phyloP scores from a whole-genome alignment of 257 asterid species.

The Solanum pinnatisectum region DNA sequence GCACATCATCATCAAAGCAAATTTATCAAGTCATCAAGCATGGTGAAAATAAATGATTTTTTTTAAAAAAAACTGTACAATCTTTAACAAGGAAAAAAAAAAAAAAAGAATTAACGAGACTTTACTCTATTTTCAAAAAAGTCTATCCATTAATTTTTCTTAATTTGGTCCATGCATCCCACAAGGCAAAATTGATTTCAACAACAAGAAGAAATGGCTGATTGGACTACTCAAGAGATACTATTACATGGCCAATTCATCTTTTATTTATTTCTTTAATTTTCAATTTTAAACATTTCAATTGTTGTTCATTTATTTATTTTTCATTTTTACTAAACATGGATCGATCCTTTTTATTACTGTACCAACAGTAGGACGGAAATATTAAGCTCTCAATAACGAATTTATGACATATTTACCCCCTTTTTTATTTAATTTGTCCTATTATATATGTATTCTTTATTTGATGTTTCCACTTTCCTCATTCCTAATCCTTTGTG shows the following conservation, averaged over 20 bases:
- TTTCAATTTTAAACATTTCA: neutral
- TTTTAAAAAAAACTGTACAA: neutral
- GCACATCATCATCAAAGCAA: neutral
- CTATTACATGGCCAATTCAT: constrained; percentile 5
- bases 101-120: neutral
- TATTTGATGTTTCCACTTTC: neutral
- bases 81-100: neutral
- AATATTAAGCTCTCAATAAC: neutral
- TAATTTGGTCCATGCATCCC: neutral
- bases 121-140: constrained; percentile 10
- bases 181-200: neutral
- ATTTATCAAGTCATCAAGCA: neutral
- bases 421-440: neutral
- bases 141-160: constrained; percentile 12
- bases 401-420: constrained; percentile 4
- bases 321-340: neutral
- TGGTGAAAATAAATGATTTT: neutral
- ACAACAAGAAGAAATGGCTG: neutral
- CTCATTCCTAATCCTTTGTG: neutral
- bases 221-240: constrained; percentile 7
- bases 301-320: neutral
- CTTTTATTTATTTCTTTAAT: neutral
- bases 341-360: neutral
- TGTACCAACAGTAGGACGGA: constrained; percentile 3
- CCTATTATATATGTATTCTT: neutral